Base-by-base conservation (phyloP, 225 moss, liverwort and hornwort species). In the Physcomitrium patens region DNA sequence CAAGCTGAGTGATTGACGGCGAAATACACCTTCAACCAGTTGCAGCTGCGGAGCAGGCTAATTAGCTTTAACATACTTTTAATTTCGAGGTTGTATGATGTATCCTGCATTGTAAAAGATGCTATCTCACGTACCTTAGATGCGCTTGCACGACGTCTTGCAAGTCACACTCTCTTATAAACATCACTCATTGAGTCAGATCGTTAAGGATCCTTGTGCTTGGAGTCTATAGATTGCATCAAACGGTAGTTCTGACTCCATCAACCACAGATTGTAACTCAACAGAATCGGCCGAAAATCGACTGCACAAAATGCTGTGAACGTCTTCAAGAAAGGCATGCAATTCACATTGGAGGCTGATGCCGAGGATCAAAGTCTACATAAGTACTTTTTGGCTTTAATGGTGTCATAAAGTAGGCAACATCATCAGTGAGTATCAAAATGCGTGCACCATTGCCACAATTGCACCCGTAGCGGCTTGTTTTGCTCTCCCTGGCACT, bases 101-200 rank as follows among this genome's bases (percentile, higher is more conserved):
- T 51, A 51, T 51, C 62, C 61, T 62, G 51, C 60, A 50, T 19
- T 6, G 50, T 50, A 49, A 37, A 37, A 37, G 31, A 37, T 37
- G 4, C 7, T 37, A 37, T 4, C 31, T 37, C 31, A 37, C 12
- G 62, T 31, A 22, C 20, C 22, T 60, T 72, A 10, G 50, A 51
- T 15, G 13, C 31, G 52, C 49, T 27, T 59, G 61, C 61, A 49
- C 72, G 61, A 28, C 61, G 4, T 56, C 48, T 31, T 64, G 46
- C 54, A 27, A 45, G 59, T 71, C 60, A 65, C 52, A 52, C 63
- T 45, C 74, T 75, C 65, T 46, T 44, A 57, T 45, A 66, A 75
- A 47, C 54, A 28, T 80, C 60, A n/a, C 45, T 20, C 43, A 66
- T 70, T 51, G 65, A 70, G 28, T 70, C 59, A 24, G 80, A 71